phyloP scores from a whole-genome alignment of 2,329 filamentous ascomycete genomes.

The Coniella vitis region DNA sequence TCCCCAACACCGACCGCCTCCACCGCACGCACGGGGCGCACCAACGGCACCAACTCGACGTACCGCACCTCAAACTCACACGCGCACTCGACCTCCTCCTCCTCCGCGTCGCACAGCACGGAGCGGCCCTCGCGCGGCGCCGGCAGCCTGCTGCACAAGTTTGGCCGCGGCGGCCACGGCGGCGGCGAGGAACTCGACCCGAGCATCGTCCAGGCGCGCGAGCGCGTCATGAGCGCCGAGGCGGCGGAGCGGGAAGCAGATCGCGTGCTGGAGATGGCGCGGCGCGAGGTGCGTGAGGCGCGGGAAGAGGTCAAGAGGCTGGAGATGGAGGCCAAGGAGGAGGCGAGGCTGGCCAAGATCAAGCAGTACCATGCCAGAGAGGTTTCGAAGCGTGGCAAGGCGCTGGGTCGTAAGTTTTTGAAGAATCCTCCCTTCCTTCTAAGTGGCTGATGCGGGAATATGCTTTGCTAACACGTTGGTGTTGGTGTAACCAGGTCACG shows the following conservation, averaged over 20 bases:
- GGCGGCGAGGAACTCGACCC: constrained; percentile 48
- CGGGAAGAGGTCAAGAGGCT: constrained; percentile 55
- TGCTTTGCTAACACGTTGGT: no score
- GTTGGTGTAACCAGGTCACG: neutral
- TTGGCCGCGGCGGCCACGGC: constrained; percentile 35
- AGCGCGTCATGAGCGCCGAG: constrained; percentile 57
- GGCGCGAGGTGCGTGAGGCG: constrained; percentile 51
- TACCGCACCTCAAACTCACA: constrained; percentile 17
- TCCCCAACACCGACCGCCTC: constrained; percentile 22
- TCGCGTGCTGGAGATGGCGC: constrained; percentile 51
- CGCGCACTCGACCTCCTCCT: constrained; percentile 22
- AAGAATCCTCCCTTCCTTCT: no score
- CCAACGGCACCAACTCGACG: constrained; percentile 18
- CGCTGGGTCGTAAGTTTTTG: constrained; percentile 58
- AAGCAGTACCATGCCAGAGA: constrained; percentile 60
- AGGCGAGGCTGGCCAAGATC: constrained; percentile 57
- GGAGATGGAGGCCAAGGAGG: constrained; percentile 59
- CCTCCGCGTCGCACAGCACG: constrained; percentile 18
- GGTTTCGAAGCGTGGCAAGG: constrained; percentile 61
- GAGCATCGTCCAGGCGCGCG: constrained; percentile 52
- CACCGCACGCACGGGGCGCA: constrained; percentile 5
- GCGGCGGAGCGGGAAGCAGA: constrained; percentile 59
- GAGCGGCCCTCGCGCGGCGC: constrained; percentile 24
- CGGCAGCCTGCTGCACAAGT: constrained; percentile 37
- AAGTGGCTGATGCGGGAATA: no score